phyloP scores from a whole-genome alignment of 1,284 basidiomycete species.

The Ganoderma meredithae region DNA sequence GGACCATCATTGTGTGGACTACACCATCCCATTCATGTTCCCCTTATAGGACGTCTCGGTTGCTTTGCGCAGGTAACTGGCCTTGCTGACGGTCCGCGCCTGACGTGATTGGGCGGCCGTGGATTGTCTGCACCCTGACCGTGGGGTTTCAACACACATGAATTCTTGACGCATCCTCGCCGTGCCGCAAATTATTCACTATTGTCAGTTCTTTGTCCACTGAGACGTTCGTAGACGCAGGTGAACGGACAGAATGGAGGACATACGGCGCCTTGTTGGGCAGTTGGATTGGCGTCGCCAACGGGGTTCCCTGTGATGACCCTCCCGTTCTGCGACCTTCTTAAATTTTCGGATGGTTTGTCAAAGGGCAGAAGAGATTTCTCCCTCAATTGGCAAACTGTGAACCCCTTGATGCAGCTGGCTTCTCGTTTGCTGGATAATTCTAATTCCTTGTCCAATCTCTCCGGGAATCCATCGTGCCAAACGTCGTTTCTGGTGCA shows the following conservation, averaged over 20 bases:
- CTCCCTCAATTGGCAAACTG: neutral
- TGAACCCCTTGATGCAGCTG: neutral
- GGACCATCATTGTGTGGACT: neutral
- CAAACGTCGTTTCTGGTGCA: neutral
- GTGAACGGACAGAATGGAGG: neutral
- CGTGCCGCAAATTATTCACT: neutral
- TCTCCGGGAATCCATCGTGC: neutral
- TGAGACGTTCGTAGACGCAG: neutral
- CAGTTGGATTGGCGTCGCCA: neutral
- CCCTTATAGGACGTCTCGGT: neutral
- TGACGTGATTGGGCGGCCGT: neutral
- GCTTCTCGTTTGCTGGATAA: neutral
- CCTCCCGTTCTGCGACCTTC: neutral
- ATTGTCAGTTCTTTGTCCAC: neutral
- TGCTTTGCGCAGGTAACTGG: neutral
- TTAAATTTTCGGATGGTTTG: neutral
- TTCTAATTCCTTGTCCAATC: neutral
- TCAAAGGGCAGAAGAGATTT: neutral
- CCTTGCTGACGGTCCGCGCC: neutral
- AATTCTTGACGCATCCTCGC: neutral
- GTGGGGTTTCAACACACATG: neutral
- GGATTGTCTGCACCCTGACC: no score
- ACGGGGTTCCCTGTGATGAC: neutral
- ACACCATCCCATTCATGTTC: neutral
- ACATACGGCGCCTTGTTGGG: neutral